A percentile compares a stretch with the other conserved stretches of the same genome.
These are phyloP conservation scores for Calonectria ilicicola DNA, from an alignment of 2,329 filamentous ascomycete species.

Conservation along the genomic window DNA sequence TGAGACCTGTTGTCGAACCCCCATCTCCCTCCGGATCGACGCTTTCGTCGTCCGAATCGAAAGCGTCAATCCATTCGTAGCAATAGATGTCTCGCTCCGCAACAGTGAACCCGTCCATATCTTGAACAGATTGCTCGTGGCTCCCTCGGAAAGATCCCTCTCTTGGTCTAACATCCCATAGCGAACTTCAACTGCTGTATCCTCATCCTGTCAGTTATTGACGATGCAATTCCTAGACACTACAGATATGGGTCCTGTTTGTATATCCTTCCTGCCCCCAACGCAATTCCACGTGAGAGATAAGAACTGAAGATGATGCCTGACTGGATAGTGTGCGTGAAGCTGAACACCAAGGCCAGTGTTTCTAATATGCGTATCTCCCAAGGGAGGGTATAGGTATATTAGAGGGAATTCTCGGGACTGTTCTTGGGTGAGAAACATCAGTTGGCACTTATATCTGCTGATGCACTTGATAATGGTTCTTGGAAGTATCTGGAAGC, in stretches of 20 bases:
- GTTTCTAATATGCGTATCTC: not conserved
- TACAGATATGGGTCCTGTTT: not conserved
- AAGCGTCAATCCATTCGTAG: slow-evolving; percentile 25
- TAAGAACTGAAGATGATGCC: not conserved
- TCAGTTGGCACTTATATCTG: not conserved
- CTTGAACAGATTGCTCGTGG: slow-evolving; percentile 23
- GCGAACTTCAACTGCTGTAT: not conserved
- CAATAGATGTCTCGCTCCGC: slow-evolving; percentile 25
- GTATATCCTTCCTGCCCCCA: not conserved
- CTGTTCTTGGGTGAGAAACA: not conserved
- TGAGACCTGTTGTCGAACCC: not conserved
- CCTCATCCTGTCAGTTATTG: not conserved
- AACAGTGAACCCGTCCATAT: slow-evolving; percentile 15
- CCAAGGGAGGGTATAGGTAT: not conserved
- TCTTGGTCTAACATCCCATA: slow-evolving; percentile 21
- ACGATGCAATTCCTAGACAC: not conserved
- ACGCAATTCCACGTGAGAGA: not conserved
- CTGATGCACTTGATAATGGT: too few species aligned
- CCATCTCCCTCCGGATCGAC: slow-evolving; percentile 8
- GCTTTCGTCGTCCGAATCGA: slow-evolving; percentile 17
- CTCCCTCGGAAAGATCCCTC: slow-evolving; percentile 18
- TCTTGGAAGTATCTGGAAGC: too few species aligned
- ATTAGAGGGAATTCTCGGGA: not conserved
- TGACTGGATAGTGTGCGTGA: not conserved
- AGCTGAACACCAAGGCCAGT: not conserved